A percentile compares a stretch with the other conserved stretches of the same genome.
Conservation (phyloP, 345 rosid species). For the Pelargonium nanum region DNA sequence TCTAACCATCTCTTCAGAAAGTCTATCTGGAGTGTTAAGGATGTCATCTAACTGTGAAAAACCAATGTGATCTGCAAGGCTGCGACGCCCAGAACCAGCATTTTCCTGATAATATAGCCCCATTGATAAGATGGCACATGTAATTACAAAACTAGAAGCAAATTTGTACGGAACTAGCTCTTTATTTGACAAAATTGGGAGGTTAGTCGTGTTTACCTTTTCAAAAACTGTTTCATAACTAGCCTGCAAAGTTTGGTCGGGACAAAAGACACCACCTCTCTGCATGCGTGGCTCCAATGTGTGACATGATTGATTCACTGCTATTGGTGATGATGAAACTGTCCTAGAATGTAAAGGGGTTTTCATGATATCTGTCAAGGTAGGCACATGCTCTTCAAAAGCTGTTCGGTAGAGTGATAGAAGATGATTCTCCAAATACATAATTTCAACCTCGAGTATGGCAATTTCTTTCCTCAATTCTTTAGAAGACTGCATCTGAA, state of each 20-base stretch:
- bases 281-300: constrained; percentile 20
- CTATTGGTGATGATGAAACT: constrained; percentile 18
- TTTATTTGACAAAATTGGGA: neutral
- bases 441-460: constrained; percentile 53
- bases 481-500: constrained; percentile 37
- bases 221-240: constrained; percentile 27
- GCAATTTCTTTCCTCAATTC: constrained; percentile 64
- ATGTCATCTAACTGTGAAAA: constrained; percentile 24
- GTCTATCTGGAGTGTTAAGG: constrained; percentile 41
- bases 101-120: constrained; percentile 11
- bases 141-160: neutral
- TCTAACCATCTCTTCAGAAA: constrained; percentile 66
- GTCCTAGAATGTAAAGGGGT: constrained; percentile 14
- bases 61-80: constrained; percentile 74
- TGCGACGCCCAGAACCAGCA: constrained; percentile 34
- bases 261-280: constrained; percentile 17
- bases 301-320: constrained; percentile 15
- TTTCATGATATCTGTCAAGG: constrained; percentile 20
- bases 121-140: neutral
- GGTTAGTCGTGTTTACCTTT: constrained; percentile 30
- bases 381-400: constrained; percentile 39
- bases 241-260: constrained; percentile 32
- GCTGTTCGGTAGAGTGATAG: constrained; percentile 65
- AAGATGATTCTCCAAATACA: constrained; percentile 52
- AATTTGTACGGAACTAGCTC: neutral